phyloP scores from a whole-genome alignment of 116 monocot species.

The Dioscorea cayenensis region DNA sequence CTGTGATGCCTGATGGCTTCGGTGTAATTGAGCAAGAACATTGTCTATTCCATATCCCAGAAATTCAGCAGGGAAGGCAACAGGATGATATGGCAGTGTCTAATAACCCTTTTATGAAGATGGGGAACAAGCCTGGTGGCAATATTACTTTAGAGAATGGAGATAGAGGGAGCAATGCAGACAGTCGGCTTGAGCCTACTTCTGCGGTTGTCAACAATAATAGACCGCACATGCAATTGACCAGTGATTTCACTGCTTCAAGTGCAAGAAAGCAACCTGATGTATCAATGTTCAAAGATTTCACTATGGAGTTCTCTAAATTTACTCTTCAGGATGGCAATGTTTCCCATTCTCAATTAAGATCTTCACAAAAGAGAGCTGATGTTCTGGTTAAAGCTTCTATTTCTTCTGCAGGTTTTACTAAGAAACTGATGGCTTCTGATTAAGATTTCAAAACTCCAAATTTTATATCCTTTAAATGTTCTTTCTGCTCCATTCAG shows the following conservation, averaged over 20 bases:
- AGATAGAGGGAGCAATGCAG: conserved; percentile 3
- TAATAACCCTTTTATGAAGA: no score
- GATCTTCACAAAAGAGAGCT: conserved; percentile 1
- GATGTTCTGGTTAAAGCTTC: conserved; percentile 10
- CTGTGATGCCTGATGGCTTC: conserved; percentile 1
- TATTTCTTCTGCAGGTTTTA: conserved; percentile 29
- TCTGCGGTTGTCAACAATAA: not conserved
- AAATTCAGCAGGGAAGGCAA: not conserved
- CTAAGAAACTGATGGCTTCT: conserved; percentile 1
- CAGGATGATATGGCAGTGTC: no score
- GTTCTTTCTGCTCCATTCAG: no score
- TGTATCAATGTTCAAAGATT: conserved; percentile 8
- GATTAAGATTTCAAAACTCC: no score
- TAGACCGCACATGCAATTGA: not conserved
- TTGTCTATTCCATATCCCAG: not conserved
- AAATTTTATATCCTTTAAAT: no score
- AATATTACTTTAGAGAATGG: not conserved
- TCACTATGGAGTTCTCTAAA: conserved; percentile 10
- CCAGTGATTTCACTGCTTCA: conserved; percentile 10
- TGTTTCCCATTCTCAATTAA: conserved; percentile 5
- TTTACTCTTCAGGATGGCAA: conserved; percentile 15
- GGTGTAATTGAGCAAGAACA: not conserved
- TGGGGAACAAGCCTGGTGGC: not conserved
- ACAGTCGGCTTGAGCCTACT: not conserved
- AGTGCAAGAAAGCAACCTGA: conserved; percentile 11